A percentile compares a stretch with the other conserved stretches of the same genome.
These are phyloP conservation scores for Chaetomiaceae sp. DNA, from an alignment of 2,329 filamentous ascomycete species.

Conservation along the genomic window DNA sequence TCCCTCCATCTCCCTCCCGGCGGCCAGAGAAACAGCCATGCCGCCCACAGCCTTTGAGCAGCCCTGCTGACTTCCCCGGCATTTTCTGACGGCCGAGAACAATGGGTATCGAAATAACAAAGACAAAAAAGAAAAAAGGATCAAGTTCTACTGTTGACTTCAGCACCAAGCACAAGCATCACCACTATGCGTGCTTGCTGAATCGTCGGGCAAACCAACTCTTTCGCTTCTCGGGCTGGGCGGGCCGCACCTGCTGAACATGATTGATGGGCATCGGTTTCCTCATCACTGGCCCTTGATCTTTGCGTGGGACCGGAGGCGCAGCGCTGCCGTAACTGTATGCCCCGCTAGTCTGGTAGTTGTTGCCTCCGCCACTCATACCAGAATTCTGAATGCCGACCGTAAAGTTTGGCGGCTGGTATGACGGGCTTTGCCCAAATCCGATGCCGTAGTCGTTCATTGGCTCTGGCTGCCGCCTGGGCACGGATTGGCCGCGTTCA, in stretches of 20 bases:
- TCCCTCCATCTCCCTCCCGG: background rate
- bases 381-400: conserved; percentile 28
- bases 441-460: conserved; percentile 63
- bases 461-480: conserved; percentile 48
- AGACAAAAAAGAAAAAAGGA: conserved; percentile 4
- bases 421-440: conserved; percentile 42
- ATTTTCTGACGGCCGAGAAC: conserved; percentile 1
- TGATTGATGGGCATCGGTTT: conserved; percentile 23
- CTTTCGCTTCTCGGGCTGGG: conserved; percentile 66
- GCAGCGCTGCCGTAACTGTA: conserved; percentile 15
- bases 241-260: conserved; percentile 30
- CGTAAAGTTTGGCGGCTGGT: conserved; percentile 40
- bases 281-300: conserved; percentile 26
- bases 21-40: background rate
- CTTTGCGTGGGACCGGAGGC: conserved; percentile 35
- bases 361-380: conserved; percentile 18
- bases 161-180: conserved; percentile 17
- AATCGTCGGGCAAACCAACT: conserved; percentile 85
- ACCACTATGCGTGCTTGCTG: conserved; percentile 53
- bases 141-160: background rate
- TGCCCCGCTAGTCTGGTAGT: conserved; percentile 18
- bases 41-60: background rate
- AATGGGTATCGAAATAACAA: conserved; percentile 16
- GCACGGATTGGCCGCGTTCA: conserved; percentile 63
- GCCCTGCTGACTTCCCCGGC: background rate